Conservation (phyloP, 106 monocot species). For the Chionographis japonica region DNA sequence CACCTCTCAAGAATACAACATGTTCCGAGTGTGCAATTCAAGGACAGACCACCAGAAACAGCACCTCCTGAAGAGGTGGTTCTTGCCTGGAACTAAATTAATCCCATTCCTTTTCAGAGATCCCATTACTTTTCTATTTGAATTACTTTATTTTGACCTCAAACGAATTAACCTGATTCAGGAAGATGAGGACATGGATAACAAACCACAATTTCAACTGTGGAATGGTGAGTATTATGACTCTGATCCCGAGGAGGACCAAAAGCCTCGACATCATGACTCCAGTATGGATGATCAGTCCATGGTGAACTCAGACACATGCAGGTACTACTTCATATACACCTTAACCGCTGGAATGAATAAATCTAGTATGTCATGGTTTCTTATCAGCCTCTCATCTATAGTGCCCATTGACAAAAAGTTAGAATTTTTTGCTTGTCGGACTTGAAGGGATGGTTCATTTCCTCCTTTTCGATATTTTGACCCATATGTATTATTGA, state of each 20-base stretch:
- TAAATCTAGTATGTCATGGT: no score
- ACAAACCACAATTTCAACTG: conserved; percentile 12
- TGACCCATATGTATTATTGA: no score
- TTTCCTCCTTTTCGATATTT: no score
- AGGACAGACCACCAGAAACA: conserved; percentile 33
- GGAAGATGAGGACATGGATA: conserved; percentile 37
- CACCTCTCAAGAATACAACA: conserved; percentile 38
- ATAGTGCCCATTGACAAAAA: no score
- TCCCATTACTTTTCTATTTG: background rate
- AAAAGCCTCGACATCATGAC: background rate
- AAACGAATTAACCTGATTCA: conserved; percentile 1
- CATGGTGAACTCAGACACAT: no score
- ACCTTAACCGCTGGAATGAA: no score
- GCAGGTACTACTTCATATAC: no score
- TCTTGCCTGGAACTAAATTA: background rate
- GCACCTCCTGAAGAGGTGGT: conserved; percentile 36
- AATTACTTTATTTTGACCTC: background rate
- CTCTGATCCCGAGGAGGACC: conserved; percentile 32
- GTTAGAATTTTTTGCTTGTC: no score
- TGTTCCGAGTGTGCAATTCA: conserved; percentile 36
- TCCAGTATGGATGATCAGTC: no score
- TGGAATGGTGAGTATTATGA: conserved; percentile 36
- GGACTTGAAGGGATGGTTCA: no score
- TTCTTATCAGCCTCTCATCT: no score
- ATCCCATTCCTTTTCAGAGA: background rate